These are phyloP conservation scores for Nadsonia starkeyi-henricii DNA, from an alignment of 1,139 yeast genomes.

Conservation along the genomic window DNA sequence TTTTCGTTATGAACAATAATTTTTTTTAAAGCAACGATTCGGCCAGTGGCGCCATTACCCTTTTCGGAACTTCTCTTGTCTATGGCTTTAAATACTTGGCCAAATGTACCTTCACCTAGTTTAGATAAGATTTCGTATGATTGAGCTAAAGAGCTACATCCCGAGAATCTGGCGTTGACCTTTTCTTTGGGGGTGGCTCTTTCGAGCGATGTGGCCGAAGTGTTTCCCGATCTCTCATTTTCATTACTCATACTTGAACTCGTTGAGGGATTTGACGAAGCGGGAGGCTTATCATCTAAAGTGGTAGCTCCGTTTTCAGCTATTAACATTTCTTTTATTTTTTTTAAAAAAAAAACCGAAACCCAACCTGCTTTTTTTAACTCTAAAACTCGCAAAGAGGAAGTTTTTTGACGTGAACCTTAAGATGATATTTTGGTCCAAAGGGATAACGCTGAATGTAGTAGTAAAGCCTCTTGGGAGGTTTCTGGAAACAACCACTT, in stretches of 20 bases:
- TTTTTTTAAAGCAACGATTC: slow-evolving; percentile 73
- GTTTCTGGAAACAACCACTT: background rate
- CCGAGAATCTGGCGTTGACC: background rate
- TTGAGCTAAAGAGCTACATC: slow-evolving; percentile 3
- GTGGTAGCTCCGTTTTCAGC: too few species aligned
- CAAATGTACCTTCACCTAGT: slow-evolving; percentile 88
- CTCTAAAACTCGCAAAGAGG: too few species aligned
- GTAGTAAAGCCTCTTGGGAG: background rate
- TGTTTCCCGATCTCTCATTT: too few species aligned
- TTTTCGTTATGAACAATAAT: slow-evolving; percentile 70
- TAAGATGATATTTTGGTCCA: too few species aligned
- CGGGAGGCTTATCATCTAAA: too few species aligned
- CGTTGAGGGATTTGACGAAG: too few species aligned
- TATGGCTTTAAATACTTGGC: slow-evolving; percentile 60
- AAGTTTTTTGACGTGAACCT: too few species aligned
- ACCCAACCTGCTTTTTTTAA: too few species aligned
- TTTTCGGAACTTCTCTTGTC: background rate
- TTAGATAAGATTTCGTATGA: slow-evolving; percentile 44
- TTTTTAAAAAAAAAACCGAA: too few species aligned
- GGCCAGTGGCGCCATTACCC: slow-evolving; percentile 31
- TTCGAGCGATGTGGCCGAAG: background rate
- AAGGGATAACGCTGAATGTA: too few species aligned
- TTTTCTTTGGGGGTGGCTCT: background rate
- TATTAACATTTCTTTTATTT: too few species aligned
- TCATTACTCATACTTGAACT: too few species aligned